A percentile compares a stretch with the other conserved stretches of the same genome.
Evolutionary conservation across 2,329 filamentous ascomycete species (phyloP).

Genomic region (Calonectria multiphialidica): DNA sequence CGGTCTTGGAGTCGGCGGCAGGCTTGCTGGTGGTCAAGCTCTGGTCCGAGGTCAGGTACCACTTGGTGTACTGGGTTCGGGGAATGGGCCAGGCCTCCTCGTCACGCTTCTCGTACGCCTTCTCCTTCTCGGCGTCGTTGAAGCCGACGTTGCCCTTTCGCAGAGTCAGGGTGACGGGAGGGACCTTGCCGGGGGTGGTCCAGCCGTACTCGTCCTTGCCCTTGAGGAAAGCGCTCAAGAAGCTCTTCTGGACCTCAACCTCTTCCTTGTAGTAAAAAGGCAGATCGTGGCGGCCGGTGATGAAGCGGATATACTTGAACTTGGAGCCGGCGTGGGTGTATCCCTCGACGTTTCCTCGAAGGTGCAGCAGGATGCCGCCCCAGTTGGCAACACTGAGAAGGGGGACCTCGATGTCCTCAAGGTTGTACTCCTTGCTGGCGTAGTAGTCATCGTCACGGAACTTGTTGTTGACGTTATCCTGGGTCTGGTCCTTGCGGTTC

Average conservation of each 20-base stretch:
- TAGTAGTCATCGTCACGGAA: slow-evolving; percentile 76
- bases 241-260: slow-evolving; percentile 75
- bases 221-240: slow-evolving; percentile 79
- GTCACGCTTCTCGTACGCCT: slow-evolving; percentile 63
- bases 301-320: slow-evolving; percentile 77
- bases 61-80: slow-evolving; percentile 72
- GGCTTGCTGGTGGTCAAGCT: slow-evolving; percentile 46
- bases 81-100: slow-evolving; percentile 77
- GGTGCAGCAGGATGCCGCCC: slow-evolving; percentile 77
- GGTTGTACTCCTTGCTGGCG: slow-evolving; percentile 72
- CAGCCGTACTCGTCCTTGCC: slow-evolving; percentile 73
- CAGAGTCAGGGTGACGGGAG: slow-evolving; percentile 71
- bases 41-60: slow-evolving; percentile 65
- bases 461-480: slow-evolving; percentile 60
- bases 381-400: slow-evolving; percentile 77
- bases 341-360: slow-evolving; percentile 77
- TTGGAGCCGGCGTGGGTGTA: slow-evolving; percentile 73
- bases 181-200: slow-evolving; percentile 60
- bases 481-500: slow-evolving; percentile 62
- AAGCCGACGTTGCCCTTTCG: slow-evolving; percentile 76
- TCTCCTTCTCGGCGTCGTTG: slow-evolving; percentile 73
- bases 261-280: slow-evolving; percentile 80
- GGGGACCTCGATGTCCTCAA: slow-evolving; percentile 76
- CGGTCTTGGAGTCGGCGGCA: slow-evolving; percentile 47
- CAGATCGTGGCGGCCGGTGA: slow-evolving; percentile 77